Percentiles rank a stretch among this genome's conserved stretches.
Conservation (phyloP, 192 early-diverging fungal species). For the Gryganskiella cystojenkinii region DNA sequence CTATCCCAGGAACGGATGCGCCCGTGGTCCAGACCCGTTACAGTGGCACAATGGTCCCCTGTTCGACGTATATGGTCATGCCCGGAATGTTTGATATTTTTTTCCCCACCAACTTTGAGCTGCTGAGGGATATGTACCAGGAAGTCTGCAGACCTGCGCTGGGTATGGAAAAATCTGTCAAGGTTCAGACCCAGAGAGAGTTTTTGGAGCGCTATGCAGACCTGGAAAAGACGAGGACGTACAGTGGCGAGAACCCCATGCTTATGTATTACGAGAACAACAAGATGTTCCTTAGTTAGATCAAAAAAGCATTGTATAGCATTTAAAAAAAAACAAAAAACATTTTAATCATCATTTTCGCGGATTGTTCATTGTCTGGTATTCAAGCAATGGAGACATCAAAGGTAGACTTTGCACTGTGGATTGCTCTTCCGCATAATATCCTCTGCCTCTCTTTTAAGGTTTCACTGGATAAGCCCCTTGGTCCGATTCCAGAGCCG, state of each 20-base stretch:
- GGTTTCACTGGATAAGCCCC: too few species aligned
- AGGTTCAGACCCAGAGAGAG: slow-evolving; percentile 78
- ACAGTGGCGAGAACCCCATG: slow-evolving; percentile 95
- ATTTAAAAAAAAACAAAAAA: background rate
- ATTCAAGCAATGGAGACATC: too few species aligned
- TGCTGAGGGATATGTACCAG: slow-evolving; percentile 82
- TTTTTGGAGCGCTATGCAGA: slow-evolving; percentile 86
- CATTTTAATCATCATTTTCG: too few species aligned
- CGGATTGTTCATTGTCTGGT: too few species aligned
- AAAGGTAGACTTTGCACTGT: too few species aligned
- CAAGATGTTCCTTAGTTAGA: slow-evolving; percentile 69
- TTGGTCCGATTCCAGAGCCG: too few species aligned
- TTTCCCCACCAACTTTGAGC: slow-evolving; percentile 97
- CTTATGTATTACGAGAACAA: slow-evolving; percentile 94
- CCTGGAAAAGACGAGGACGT: slow-evolving; percentile 76
- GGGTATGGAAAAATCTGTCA: slow-evolving; percentile 57
- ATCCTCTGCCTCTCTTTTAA: too few species aligned
- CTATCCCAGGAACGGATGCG: slow-evolving; percentile 82
- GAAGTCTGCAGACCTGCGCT: slow-evolving; percentile 62
- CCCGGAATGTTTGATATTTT: slow-evolving; percentile 99
- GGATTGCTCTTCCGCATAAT: too few species aligned
- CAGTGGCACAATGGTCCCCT: slow-evolving; percentile 90
- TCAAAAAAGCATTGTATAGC: background rate
- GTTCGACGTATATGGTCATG: slow-evolving; percentile 95
- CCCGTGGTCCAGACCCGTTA: slow-evolving; percentile 98